phyloP scores from a whole-genome alignment of 2,329 filamentous ascomycete species.

The Colletotrichum scovillei region DNA sequence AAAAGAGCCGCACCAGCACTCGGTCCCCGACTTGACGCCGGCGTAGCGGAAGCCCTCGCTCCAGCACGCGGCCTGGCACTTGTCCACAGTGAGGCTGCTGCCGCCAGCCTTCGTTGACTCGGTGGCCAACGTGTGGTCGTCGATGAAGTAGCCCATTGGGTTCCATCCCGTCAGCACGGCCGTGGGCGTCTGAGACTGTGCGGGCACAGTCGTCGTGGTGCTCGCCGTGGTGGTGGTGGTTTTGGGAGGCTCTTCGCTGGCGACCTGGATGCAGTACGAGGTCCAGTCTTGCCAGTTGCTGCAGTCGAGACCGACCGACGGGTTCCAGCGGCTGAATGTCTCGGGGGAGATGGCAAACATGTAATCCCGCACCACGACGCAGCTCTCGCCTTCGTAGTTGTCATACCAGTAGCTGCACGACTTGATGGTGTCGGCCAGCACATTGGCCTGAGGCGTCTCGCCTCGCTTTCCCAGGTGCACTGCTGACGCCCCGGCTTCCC shows the following conservation, averaged over 20 bases:
- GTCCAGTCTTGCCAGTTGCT: neutral
- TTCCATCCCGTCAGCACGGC: neutral
- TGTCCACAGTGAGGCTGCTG: neutral
- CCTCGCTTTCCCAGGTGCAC: conserved; percentile 11
- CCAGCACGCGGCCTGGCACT: neutral
- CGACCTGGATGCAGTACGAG: neutral
- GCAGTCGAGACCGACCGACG: neutral
- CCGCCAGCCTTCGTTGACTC: neutral
- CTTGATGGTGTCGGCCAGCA: neutral
- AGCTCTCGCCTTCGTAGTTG: conserved; percentile 30
- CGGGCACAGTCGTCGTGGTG: conserved; percentile 18
- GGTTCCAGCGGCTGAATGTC: conserved; percentile 28
- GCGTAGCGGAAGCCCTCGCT: neutral
- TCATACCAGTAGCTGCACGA: conserved; percentile 30
- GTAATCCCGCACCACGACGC: conserved; percentile 29
- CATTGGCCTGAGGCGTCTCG: neutral
- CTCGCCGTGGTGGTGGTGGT: neutral
- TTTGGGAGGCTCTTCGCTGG: neutral
- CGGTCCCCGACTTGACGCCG: neutral
- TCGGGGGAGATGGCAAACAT: conserved; percentile 33
- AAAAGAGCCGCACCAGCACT: neutral
- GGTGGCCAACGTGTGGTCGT: neutral
- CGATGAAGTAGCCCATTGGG: neutral
- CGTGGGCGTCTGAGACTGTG: conserved; percentile 38
- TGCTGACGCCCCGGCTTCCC: conserved; percentile 7